Percentiles rank a stretch among this genome's conserved stretches.
phyloP scores from a whole-genome alignment of 2,329 filamentous ascomycete species.

The Alternaria consortialis region DNA sequence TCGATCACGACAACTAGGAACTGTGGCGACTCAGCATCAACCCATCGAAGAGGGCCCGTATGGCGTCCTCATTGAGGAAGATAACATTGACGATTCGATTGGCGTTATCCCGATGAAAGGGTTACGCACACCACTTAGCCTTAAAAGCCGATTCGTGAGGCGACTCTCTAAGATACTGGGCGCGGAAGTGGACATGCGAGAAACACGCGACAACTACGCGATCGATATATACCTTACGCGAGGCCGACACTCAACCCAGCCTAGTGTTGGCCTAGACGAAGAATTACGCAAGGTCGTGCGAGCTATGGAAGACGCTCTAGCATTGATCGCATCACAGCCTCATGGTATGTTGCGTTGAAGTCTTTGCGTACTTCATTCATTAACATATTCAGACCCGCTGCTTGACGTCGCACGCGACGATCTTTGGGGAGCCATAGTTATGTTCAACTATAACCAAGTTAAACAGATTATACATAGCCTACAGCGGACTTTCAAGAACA shows the following conservation, averaged over 20 bases:
- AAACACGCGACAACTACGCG: accelerated
- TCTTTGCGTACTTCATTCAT: neutral
- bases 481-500: neutral
- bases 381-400: neutral
- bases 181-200: neutral
- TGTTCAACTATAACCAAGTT: neutral
- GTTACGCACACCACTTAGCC: neutral
- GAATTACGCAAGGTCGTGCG: neutral
- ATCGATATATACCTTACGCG: neutral
- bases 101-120: neutral
- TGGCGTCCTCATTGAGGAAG: neutral
- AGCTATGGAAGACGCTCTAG: neutral
- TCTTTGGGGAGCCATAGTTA: slow-evolving; percentile 1
- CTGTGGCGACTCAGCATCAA: neutral
- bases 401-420: neutral
- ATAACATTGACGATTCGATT: slow-evolving; percentile 6
- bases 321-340: neutral
- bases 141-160: neutral
- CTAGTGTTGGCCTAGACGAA: neutral
- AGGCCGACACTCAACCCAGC: neutral
- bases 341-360: accelerated
- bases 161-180: neutral
- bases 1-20: too few relatives aligned
- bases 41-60: neutral
- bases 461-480: slow-evolving; percentile 1